Base-by-base conservation (phyloP, 2,329 filamentous ascomycete genomes). In the Aspergillus sp. region DNA sequence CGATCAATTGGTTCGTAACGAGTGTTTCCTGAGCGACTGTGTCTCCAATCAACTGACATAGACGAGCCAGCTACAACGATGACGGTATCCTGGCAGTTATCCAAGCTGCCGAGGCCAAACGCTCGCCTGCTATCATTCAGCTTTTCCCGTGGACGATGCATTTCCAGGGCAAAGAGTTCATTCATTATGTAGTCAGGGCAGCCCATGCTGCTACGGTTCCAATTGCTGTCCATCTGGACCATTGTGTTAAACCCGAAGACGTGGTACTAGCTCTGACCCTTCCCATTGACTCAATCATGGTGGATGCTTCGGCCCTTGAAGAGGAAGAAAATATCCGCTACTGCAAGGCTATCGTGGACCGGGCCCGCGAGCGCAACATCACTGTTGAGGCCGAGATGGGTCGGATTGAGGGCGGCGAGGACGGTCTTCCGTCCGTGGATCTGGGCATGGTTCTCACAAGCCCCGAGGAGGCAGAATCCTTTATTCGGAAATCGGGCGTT, bases 131-230 rank as follows among this genome's bases (percentile, higher is more conserved):
- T 54, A 86, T 88, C 72, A 81, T 88, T 57, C 81, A 86, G 22
- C 79, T 88, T 57, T 88, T 88, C 69, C 85, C 85, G 26, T 88
- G 85, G 85, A 84, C 85, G 1, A 77, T 87, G 56, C 73, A 83
- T 54, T 88, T 85, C 70, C 82, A 82, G 4, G 77, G 78, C 45
- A 70, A 73, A 17, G 65, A 77, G 20, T 76, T 82, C 33, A 76
- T 82, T 19, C 72, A 73, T 44, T 76, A 77, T 13, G 80, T 79
- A 1, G 76, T 78, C 20, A 70, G 74, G 36, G 79, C 79, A 40
- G 79, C 79, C 2, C 75, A 79, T 60, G 71, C 67, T 19, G 81
- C 82, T 48, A 68, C 64, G 1, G 82, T 85, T 3, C 83, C 83
- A 38, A 72, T 85, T 38, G 78, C 79, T 11, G 70, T 86, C 43